These are phyloP conservation scores for Russula griseocarnosa DNA, from an alignment of 768 basidiomycete species.

Conservation along the genomic window DNA sequence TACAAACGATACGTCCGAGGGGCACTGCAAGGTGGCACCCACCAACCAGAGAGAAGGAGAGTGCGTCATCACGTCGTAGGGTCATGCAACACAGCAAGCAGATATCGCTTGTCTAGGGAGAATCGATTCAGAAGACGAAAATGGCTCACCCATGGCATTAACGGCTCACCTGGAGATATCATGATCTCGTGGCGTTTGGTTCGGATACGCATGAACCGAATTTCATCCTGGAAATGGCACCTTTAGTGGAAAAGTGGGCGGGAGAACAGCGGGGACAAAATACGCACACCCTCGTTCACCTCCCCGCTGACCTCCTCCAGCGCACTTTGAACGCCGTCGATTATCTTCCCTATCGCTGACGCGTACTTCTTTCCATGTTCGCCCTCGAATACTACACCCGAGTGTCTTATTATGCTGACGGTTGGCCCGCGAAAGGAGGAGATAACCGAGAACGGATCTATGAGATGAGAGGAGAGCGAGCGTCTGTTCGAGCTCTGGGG, in stretches of 20 bases:
- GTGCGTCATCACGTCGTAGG: slow-evolving; percentile 38
- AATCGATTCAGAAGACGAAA: slow-evolving; percentile 1
- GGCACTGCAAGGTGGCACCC: not conserved
- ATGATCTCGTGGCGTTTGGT: slow-evolving; percentile 90
- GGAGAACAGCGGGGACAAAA: not conserved
- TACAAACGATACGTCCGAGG: slow-evolving; percentile 9
- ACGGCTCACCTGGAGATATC: slow-evolving; percentile 80
- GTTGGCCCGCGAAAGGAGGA: slow-evolving; percentile 74
- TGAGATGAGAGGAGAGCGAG: slow-evolving; percentile 73
- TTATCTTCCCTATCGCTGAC: slow-evolving; percentile 64
- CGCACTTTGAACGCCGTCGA: slow-evolving; percentile 72
- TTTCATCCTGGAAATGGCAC: slow-evolving; percentile 58
- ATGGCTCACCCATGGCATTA: not conserved
- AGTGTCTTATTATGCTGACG: slow-evolving; percentile 76
- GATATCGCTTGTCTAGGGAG: slow-evolving; percentile 64
- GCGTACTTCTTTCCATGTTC: slow-evolving; percentile 79
- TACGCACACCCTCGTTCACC: slow-evolving; percentile 55
- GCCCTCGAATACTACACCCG: slow-evolving; percentile 82
- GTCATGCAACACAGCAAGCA: slow-evolving; percentile 82
- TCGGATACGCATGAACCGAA: slow-evolving; percentile 85
- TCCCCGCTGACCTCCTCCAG: slow-evolving; percentile 71
- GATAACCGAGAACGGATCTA: slow-evolving; percentile 81
- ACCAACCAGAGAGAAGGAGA: not conserved
- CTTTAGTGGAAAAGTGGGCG: not conserved
- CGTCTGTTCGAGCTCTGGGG: slow-evolving; percentile 78